Conservation (phyloP, 495 filamentous ascomycete genomes). For the Penicillium roqueforti region DNA sequence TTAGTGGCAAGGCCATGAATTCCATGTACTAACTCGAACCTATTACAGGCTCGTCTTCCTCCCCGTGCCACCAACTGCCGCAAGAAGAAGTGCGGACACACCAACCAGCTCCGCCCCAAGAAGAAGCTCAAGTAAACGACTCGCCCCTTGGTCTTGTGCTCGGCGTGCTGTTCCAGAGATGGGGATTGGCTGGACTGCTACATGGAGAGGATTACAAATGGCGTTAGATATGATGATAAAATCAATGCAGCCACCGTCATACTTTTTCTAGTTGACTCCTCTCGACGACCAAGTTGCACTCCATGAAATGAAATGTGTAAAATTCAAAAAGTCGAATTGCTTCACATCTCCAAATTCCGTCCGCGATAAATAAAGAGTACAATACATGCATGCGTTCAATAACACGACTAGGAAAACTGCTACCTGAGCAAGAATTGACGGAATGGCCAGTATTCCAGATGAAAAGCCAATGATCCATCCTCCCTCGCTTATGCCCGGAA, state of each 20-base stretch:
- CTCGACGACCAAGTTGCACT: slow-evolving; percentile 39
- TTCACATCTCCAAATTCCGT: background rate
- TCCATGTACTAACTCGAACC: slow-evolving; percentile 17
- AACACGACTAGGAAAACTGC: slow-evolving; percentile 17
- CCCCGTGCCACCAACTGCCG: slow-evolving; percentile 99
- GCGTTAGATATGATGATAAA: slow-evolving; percentile 47
- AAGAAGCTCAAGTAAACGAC: slow-evolving; percentile 97
- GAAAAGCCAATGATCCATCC: background rate
- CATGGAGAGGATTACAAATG: slow-evolving; percentile 41
- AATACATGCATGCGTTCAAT: slow-evolving; percentile 18
- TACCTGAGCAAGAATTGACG: slow-evolving; percentile 23
- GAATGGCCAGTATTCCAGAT: slow-evolving; percentile 5
- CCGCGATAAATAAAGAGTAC: slow-evolving; percentile 15
- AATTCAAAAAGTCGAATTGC: slow-evolving; percentile 33
- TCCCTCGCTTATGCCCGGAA: slow-evolving; percentile 18
- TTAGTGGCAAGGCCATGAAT: background rate
- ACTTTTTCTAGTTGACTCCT: slow-evolving; percentile 42
- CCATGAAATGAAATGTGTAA: slow-evolving; percentile 41
- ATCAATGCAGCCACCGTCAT: slow-evolving; percentile 42
- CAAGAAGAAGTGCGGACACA: slow-evolving; percentile 99
- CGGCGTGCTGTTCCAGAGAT: slow-evolving; percentile 39
- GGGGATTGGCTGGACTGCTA: slow-evolving; percentile 40
- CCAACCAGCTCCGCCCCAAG: slow-evolving; percentile 99
- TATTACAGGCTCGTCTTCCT: slow-evolving; percentile 78
- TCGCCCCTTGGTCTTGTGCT: slow-evolving; percentile 40